Percentiles rank a stretch among this genome's conserved stretches.
Evolutionary conservation across 164 flowering plant species (phyloP).

Genomic region (Magnolia changhungtana): DNA sequence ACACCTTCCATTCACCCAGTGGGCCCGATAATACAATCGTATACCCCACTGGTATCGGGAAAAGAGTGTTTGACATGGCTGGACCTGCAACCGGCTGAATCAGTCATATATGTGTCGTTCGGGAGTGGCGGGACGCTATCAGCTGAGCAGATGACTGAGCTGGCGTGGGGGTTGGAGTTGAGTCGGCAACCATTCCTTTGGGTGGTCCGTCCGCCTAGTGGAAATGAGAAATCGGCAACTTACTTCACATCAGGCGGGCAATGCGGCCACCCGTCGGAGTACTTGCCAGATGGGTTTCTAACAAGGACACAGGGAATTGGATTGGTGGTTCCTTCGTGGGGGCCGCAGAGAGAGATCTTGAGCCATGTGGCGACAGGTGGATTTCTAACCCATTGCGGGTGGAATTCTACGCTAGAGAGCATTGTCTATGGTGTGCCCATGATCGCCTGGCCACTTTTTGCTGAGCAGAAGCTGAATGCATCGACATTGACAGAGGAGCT

Average conservation of each 20-base stretch:
- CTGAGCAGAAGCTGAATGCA: constrained; percentile 32
- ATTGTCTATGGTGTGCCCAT: constrained; percentile 28
- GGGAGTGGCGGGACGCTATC: constrained; percentile 50
- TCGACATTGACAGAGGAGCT: constrained; percentile 28
- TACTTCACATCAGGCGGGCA: constrained; percentile 21
- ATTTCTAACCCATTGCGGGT: constrained; percentile 36
- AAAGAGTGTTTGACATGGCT: constrained; percentile 34
- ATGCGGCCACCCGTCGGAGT: constrained; percentile 21
- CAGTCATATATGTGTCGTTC: constrained; percentile 36
- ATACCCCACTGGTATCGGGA: background rate
- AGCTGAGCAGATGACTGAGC: constrained; percentile 24
- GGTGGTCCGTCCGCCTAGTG: constrained; percentile 34
- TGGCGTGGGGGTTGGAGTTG: constrained; percentile 41
- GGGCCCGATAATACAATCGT: constrained; percentile 30
- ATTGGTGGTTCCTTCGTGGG: constrained; percentile 40
- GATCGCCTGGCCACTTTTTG: constrained; percentile 26
- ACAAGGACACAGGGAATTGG: constrained; percentile 31
- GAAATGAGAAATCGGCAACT: constrained; percentile 15
- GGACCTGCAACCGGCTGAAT: constrained; percentile 34
- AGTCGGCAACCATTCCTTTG: constrained; percentile 40
- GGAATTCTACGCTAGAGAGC: constrained; percentile 37
- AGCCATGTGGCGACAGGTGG: constrained; percentile 33
- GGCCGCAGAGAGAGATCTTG: constrained; percentile 34
- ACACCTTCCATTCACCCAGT: constrained; percentile 29
- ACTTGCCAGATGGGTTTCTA: constrained; percentile 31